Percentiles rank a stretch among this genome's conserved stretches.
Evolutionary conservation across 768 basidiomycete genomes (phyloP).

Genomic region (Russula vinacea): DNA sequence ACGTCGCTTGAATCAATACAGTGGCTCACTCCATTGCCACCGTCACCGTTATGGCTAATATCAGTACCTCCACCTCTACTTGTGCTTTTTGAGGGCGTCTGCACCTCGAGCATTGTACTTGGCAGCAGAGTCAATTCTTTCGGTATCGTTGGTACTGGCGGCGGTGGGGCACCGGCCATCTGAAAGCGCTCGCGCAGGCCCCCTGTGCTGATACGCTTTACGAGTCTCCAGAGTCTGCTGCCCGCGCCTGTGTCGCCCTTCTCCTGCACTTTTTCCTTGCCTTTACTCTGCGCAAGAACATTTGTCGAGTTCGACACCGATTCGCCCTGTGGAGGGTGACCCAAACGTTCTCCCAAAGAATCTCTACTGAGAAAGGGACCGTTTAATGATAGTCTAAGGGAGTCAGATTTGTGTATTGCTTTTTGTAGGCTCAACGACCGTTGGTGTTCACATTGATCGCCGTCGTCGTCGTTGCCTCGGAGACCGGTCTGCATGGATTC

Average conservation of each 20-base stretch:
- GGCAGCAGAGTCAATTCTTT: conserved; percentile 36
- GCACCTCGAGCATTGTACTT: conserved; percentile 33
- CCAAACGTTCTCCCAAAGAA: not conserved
- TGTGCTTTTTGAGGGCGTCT: conserved; percentile 16
- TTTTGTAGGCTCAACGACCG: conserved; percentile 17
- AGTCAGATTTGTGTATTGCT: conserved; percentile 20
- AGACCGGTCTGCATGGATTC: not conserved
- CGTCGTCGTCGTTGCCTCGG: not conserved
- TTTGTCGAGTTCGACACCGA: not conserved
- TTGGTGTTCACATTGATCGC: conserved; percentile 19
- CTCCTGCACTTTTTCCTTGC: conserved; percentile 34
- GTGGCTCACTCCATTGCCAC: conserved; percentile 16
- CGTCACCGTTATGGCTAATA: not conserved
- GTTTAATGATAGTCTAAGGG: conserved; percentile 24
- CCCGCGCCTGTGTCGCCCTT: conserved; percentile 33
- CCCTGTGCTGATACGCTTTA: conserved; percentile 68
- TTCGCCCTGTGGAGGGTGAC: not conserved
- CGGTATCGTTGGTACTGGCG: conserved; percentile 62
- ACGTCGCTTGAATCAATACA: conserved; percentile 34
- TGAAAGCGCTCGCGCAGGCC: conserved; percentile 56
- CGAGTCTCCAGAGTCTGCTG: conserved; percentile 59
- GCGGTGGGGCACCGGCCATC: conserved; percentile 34
- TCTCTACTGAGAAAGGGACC: not conserved
- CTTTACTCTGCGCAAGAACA: conserved; percentile 2
- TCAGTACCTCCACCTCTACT: conserved; percentile 3